Percentiles rank a stretch among this genome's conserved stretches.
Conservation (phyloP, 805 yeast species). For the Ogataea wickerhamii region DNA sequence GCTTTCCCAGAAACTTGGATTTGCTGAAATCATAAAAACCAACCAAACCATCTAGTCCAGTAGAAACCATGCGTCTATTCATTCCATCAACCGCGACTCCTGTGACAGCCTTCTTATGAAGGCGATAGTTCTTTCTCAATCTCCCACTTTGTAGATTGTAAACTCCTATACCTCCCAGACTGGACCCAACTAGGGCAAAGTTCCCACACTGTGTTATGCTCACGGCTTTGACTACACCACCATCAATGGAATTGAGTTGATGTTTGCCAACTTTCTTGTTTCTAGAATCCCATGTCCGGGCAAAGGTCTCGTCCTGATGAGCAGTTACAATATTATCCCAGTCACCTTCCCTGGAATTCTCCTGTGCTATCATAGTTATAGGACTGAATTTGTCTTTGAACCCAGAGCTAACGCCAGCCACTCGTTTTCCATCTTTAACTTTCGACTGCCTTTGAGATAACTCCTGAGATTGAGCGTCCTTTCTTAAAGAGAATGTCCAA, state of each 20-base stretch:
- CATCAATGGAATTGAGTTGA: constrained; percentile 70
- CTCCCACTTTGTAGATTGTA: constrained; percentile 92
- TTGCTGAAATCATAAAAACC: constrained; percentile 83
- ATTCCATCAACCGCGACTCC: constrained; percentile 88
- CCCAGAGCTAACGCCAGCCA: constrained; percentile 52
- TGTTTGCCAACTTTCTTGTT: constrained; percentile 77
- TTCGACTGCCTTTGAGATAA: constrained; percentile 68
- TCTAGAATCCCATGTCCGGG: constrained; percentile 86
- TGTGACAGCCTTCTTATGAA: constrained; percentile 78
- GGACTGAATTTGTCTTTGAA: constrained; percentile 75
- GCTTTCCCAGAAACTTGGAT: constrained; percentile 60
- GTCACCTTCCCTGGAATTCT: constrained; percentile 72
- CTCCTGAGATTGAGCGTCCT: constrained; percentile 95
- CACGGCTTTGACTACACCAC: constrained; percentile 68
- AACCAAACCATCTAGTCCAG: constrained; percentile 85
- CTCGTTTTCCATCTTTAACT: constrained; percentile 42
- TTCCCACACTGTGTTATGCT: constrained; percentile 91
- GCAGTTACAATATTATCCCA: constrained; percentile 94
- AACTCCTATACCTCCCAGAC: constrained; percentile 77
- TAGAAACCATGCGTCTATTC: constrained; percentile 82
- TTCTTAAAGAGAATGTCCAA: constrained; percentile 90
- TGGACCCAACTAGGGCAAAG: constrained; percentile 88
- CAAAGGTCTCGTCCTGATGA: constrained; percentile 77
- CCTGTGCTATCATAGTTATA: constrained; percentile 64
- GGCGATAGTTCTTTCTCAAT: constrained; percentile 61